These are phyloP conservation scores for Suillus placidus DNA, from an alignment of 768 basidiomycete species.

Conservation along the genomic window DNA sequence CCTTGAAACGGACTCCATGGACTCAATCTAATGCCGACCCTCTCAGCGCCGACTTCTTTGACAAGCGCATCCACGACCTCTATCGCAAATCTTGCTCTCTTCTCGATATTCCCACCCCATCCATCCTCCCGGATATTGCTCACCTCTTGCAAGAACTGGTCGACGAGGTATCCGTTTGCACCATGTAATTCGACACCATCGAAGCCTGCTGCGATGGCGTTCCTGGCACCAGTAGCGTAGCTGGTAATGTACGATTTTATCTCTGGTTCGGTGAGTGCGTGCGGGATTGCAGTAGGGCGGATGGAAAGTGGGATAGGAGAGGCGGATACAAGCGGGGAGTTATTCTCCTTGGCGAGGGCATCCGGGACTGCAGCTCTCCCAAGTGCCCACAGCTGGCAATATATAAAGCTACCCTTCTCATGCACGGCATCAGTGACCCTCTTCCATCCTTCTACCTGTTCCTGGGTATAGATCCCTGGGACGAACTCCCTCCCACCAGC, in stretches of 20 bases:
- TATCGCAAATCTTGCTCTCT: constrained; percentile 48
- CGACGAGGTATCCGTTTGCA: constrained; percentile 36
- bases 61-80: constrained; percentile 47
- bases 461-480: constrained; percentile 53
- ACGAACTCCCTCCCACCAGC: constrained; percentile 37
- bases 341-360: constrained; percentile 20
- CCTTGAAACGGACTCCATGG: constrained; percentile 44
- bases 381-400: constrained; percentile 51
- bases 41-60: constrained; percentile 46
- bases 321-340: constrained; percentile 28
- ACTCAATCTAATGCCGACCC: constrained; percentile 45
- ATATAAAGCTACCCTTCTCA: constrained; percentile 44
- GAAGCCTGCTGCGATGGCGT: constrained; percentile 62
- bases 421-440: constrained; percentile 47
- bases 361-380: constrained; percentile 38
- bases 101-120: constrained; percentile 55
- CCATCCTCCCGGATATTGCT: constrained; percentile 48
- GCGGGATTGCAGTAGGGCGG: constrained; percentile 29
- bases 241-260: constrained; percentile 47
- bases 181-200: constrained; percentile 53
- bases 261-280: constrained; percentile 43
- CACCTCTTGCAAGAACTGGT: constrained; percentile 46
- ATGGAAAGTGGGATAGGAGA: constrained; percentile 24
- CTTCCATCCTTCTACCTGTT: constrained; percentile 61
- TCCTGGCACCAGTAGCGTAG: constrained; percentile 51